These are phyloP conservation scores for Yamadazyma siamensis DNA, from an alignment of 1,139 yeast genomes.

Conservation along the genomic window DNA sequence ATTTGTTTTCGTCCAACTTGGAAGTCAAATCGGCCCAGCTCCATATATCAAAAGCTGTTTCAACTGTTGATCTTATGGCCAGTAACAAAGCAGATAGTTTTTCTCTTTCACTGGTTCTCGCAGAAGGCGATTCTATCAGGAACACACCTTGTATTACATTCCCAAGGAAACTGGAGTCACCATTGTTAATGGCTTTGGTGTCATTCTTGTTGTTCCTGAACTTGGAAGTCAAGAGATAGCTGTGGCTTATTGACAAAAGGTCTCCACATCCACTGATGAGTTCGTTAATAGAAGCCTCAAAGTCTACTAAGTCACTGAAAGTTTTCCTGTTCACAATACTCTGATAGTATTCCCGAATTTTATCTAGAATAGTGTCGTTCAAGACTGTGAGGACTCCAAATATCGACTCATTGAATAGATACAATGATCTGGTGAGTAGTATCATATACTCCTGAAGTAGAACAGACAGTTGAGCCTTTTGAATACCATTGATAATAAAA, in stretches of 20 bases:
- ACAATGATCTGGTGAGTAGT: conserved; percentile 42
- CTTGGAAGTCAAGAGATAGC: conserved; percentile 43
- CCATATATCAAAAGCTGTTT: conserved; percentile 65
- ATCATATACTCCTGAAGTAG: conserved; percentile 47
- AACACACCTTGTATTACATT: conserved; percentile 85
- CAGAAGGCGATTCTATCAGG: conserved; percentile 68
- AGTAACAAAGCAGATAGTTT: conserved; percentile 54
- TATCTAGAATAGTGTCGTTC: conserved; percentile 48
- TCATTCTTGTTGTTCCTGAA: conserved; percentile 18
- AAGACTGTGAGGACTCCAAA: conserved; percentile 50
- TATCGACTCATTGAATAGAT: conserved; percentile 47
- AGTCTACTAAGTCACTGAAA: conserved; percentile 24
- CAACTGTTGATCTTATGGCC: conserved; percentile 62
- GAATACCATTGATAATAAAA: conserved; percentile 40
- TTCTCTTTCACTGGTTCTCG: conserved; percentile 51
- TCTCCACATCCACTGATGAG: conserved; percentile 67
- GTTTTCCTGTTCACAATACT: conserved; percentile 12
- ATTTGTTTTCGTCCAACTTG: conserved; percentile 10
- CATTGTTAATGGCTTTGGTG: conserved; percentile 15
- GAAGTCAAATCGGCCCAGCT: conserved; percentile 61
- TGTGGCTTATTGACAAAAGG: conserved; percentile 58
- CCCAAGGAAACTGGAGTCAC: conserved; percentile 55
- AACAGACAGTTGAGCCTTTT: conserved; percentile 30
- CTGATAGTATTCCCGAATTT: conserved; percentile 37
- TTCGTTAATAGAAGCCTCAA: conserved; percentile 48